Base-by-base conservation (phyloP, 116 monocot species). In the Iris pallida region DNA sequence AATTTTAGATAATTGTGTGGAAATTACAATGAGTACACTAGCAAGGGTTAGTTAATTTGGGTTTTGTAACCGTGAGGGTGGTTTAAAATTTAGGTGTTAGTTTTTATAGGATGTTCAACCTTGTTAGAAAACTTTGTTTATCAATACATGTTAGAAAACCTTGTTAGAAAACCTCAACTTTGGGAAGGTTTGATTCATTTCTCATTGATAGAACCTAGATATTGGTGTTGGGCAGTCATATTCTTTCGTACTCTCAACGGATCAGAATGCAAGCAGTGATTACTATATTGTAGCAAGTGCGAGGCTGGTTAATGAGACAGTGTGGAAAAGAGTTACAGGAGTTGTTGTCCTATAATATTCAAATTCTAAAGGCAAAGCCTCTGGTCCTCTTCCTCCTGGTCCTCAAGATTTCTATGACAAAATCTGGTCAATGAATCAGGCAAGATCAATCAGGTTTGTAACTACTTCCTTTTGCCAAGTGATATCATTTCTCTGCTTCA, bases 211-310 rank as follows among this genome's bases (percentile, higher is more conserved):
- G 30, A 30, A 30, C 30, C 30, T 94, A 3, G 90, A 94, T 57
- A 85, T 90, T 59, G 87, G 90, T 73, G 87, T 94, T 51, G 90
- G 94, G 13, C 94, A 94, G 57, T 94, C 94, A 9, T 94, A 82
- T 74, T 94, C 94, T 16, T 90, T 94, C 70, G 76, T 94, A 66
- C 79, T 90, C 20, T 88, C 93, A 1, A 98, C 90, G 92, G 93
- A 98, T 79, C 90, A 98, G 52, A 98, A 98, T 71, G 97, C 93
- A 13, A 90, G 88, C 65, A 87, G 83, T 11, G 93, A 98, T 65
- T 93, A 98, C 65, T 98, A 93, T 62, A 78, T 92, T 60, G 97
- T 98, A 14, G 90, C 90, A 7, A 90, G 97, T 80, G 69, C 90
- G n/a, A 62, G 94, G 64, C 85, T 94, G 57, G 90, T 90, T 11